Evolutionary conservation across 2,329 filamentous ascomycete genomes (phyloP), one percentile per base, ranked within the genome.

Genomic region (Fusarium pseudonygamai): DNA sequence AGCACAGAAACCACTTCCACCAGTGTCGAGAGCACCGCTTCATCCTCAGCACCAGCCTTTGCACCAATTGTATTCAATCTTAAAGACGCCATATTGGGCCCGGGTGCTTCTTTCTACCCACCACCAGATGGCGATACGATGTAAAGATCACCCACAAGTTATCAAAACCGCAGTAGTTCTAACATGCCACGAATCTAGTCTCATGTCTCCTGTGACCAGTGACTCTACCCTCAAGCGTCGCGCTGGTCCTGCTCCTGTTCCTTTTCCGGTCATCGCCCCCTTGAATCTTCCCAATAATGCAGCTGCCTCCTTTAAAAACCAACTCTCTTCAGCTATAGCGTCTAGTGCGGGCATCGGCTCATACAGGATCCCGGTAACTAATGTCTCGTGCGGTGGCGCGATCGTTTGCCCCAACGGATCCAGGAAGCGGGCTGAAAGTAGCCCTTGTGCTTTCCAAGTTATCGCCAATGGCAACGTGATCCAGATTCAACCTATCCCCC

Each of bases 341-440:
- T 34, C 32, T 34, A 28, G 5, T 28, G 26, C 13, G 5, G 5
- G 13, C 32, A 14, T 14, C 32, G 13, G 32, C 32, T 5, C 6
- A 2, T 32, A 32, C 32, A 32, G 32, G 32, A 32, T 32, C 32
- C 32, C 32, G 32, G 2, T 34, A 15, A 7, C 13, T 34, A 36
- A 42, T 15, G 22, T 42, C 22, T 5, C 42, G 15, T 43, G 42
- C 42, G 15, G 10, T 16, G 15, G n/a, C 15, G 40, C n/a, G 4
- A 0, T 43, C 6, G 6, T 12, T 24, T 43, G 40, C 15, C 1
- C 6, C 15, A 3, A 0, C 9, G 9, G 12, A 10, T 5, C 0
- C 15, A 18, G 47, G 12, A 50, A 50, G 47, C 47, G 47, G 6
- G 12, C 12, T 36, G 47, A 36, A 3, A 18, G 14, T 20, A 36